A percentile compares a stretch with the other conserved stretches of the same genome.
Conservation (phyloP, 2,329 filamentous ascomycete species). For the Ophiostoma quercus region DNA sequence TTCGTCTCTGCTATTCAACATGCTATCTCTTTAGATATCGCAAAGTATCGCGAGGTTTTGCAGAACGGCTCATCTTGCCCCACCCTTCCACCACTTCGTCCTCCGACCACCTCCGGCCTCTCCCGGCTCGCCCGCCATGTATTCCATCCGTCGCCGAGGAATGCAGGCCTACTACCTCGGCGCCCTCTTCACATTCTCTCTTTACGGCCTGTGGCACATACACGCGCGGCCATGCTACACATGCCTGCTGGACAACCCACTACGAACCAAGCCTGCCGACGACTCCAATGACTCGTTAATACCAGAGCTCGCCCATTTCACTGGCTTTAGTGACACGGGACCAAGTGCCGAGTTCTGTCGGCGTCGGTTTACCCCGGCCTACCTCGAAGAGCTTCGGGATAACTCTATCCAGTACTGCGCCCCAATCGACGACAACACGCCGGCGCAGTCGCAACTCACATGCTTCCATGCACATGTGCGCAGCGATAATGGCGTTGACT, state of each 20-base stretch:
- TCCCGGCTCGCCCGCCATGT: neutral
- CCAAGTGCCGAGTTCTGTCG: constrained; percentile 20
- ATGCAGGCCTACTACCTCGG: constrained; percentile 11
- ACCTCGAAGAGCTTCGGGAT: constrained; percentile 24
- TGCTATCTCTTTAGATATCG: neutral
- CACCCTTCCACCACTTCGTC: neutral
- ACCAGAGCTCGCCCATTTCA: constrained; percentile 7
- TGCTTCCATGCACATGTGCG: constrained; percentile 27
- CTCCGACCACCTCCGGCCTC: neutral
- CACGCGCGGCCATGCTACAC: neutral
- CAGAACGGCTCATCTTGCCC: neutral
- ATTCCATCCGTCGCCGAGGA: constrained; percentile 13
- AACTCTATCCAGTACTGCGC: constrained; percentile 26
- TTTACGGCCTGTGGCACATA: constrained; percentile 12
- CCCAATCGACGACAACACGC: neutral
- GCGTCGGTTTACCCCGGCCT: constrained; percentile 18
- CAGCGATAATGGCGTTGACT: constrained; percentile 23
- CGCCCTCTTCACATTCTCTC: neutral
- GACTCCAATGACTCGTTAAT: neutral
- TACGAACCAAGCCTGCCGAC: too few relatives aligned
- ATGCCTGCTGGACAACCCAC: neutral
- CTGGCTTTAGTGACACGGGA: neutral
- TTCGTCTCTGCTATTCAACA: neutral
- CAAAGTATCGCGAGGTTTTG: neutral
- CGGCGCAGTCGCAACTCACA: constrained; percentile 18